These are phyloP conservation scores for Lasiodiplodia citricola DNA, from an alignment of 2,329 filamentous ascomycete species.

Conservation along the genomic window DNA sequence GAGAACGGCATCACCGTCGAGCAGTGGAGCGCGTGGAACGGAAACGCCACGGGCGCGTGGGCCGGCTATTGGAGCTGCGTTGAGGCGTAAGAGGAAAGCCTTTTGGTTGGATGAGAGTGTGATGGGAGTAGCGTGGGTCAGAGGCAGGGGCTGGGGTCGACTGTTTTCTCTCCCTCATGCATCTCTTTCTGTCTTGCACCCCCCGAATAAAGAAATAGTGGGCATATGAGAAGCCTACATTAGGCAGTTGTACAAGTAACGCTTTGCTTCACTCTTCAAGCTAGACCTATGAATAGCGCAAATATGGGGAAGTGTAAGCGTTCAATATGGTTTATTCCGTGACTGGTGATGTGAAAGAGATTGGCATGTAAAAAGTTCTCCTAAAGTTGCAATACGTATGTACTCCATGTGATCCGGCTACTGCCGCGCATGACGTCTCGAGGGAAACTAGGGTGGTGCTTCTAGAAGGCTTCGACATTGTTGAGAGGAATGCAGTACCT, in stretches of 20 bases:
- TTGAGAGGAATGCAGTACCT: background rate
- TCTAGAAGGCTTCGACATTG: conserved; percentile 10
- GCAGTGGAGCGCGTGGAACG: conserved; percentile 25
- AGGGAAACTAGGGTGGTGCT: background rate
- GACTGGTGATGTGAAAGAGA: too few relatives aligned
- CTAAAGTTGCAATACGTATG: background rate
- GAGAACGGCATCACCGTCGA: conserved; percentile 33
- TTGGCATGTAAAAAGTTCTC: too few relatives aligned
- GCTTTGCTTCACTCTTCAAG: too few relatives aligned
- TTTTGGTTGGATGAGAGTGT: background rate
- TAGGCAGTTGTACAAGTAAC: too few relatives aligned
- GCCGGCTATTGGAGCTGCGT: conserved; percentile 25
- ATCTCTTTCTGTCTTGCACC: background rate
- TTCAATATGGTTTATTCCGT: background rate
- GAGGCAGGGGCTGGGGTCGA: background rate
- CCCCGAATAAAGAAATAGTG: too few relatives aligned
- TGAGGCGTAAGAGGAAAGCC: conserved; percentile 7
- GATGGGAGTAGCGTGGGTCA: background rate
- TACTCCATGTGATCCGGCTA: background rate
- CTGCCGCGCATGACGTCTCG: background rate
- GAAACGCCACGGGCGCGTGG: conserved; percentile 22
- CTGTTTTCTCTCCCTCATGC: background rate
- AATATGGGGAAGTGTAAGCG: background rate
- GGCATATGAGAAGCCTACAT: too few relatives aligned
- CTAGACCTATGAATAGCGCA: too few relatives aligned